Evolutionary conservation across 2,329 filamentous ascomycete species (phyloP), one percentile per base, ranked within the genome.

Genomic region (Ophiostoma triangulosporum): DNA sequence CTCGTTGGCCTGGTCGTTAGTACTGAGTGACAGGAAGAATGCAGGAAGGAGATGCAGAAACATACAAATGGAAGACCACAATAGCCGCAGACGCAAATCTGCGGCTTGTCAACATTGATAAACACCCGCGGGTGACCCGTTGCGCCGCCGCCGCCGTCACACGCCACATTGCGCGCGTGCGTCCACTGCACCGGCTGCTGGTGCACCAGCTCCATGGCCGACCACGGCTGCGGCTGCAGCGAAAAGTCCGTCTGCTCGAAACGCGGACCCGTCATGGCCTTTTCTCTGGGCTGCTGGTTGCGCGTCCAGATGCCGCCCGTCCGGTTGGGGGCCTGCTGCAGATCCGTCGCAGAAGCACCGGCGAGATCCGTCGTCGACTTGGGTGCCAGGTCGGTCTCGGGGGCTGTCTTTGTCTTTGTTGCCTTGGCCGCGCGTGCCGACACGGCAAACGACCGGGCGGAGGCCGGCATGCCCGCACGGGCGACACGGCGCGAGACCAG

Each of bases 191-290:
- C 93, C 20, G 90, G 91, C 70, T 96, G 86, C 74, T 90, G 84
- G 77, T 98, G 93, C 64, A 97, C 90, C 68, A 98, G 80, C 62
- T 94, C 88, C 64, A 98, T 98, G 58, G 93, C 93, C 31, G 93
- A 84, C 64, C 83, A 77, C 29, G 93, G 86, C 73, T 84, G 86
- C 59, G 93, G 93, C 93, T 97, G 65, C 57, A 84, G 72, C 62
- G 84, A 81, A 72, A 97, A 91, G 64, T 95, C 88, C 32, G 88
- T 97, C 80, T 97, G 91, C 76, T 98, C 93, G 65, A 98, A 98
- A 62, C 91, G 77, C 60, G 93, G 93, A 40, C 93, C 93, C 40
- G 82, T 81, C 91, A 98, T 98, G 52, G 89, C 93, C 68, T 81
- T 70, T 52, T 80, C 77, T 63, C 91, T 78, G 36, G 88, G 81